phyloP scores from a whole-genome alignment of 1,284 basidiomycete genomes.

The Ceratobasidium sp. region DNA sequence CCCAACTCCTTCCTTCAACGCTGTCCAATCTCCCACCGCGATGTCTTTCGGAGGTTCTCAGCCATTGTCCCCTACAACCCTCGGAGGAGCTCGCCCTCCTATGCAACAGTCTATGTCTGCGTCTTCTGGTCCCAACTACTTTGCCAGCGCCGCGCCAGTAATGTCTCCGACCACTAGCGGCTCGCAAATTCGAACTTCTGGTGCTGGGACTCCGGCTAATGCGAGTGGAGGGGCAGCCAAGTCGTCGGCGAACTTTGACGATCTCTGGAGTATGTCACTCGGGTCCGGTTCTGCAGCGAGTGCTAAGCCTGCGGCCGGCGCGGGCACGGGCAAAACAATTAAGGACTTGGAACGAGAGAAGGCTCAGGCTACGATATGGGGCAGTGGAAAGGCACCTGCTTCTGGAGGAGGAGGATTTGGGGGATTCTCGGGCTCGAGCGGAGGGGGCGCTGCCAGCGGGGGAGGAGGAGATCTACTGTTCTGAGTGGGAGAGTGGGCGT shows the following conservation, averaged over 20 bases:
- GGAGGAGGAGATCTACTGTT: slow-evolving; percentile 49
- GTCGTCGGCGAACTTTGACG: slow-evolving; percentile 77
- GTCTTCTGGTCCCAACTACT: slow-evolving; percentile 37
- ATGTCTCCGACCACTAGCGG: slow-evolving; percentile 45
- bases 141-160: slow-evolving; percentile 40
- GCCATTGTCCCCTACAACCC: slow-evolving; percentile 27
- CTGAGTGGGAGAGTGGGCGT: slow-evolving; percentile 18
- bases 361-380: slow-evolving; percentile 82
- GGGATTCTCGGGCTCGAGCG: slow-evolving; percentile 21
- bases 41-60: slow-evolving; percentile 41
- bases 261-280: slow-evolving; percentile 90
- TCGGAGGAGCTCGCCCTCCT: slow-evolving; percentile 35
- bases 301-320: slow-evolving; percentile 52
- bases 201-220: slow-evolving; percentile 50
- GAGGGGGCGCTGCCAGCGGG: slow-evolving; percentile 23
- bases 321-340: slow-evolving; percentile 75
- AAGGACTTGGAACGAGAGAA: slow-evolving; percentile 91
- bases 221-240: slow-evolving; percentile 46
- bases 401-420: slow-evolving; percentile 42
- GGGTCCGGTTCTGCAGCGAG: slow-evolving; percentile 60
- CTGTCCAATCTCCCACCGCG: slow-evolving; percentile 24
- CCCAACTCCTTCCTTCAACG: slow-evolving; percentile 25
- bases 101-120: slow-evolving; percentile 40
- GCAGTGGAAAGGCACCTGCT: slow-evolving; percentile 48
- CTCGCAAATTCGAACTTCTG: slow-evolving; percentile 17